phyloP scores from a whole-genome alignment of 768 basidiomycete species.

The Suillus clintonianus region DNA sequence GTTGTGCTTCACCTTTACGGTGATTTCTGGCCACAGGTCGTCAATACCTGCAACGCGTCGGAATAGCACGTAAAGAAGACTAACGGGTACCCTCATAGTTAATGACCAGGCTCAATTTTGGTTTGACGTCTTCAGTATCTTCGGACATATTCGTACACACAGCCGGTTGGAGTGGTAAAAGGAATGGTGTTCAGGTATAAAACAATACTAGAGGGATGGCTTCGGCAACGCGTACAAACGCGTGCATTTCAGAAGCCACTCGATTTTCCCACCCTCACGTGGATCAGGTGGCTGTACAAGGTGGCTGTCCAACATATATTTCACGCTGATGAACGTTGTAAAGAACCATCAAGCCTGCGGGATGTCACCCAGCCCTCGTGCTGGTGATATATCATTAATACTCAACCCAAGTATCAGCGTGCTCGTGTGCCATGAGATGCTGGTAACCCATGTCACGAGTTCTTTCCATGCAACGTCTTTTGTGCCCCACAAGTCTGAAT shows the following conservation, averaged over 20 bases:
- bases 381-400: background rate
- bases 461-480: too few relatives aligned
- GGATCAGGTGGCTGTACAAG: background rate
- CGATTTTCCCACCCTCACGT: conserved; percentile 3
- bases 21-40: conserved; percentile 46
- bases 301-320: too few relatives aligned
- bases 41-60: conserved; percentile 8
- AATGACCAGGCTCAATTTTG: conserved; percentile 66
- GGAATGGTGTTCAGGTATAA: background rate
- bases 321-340: background rate
- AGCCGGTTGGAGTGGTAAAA: background rate
- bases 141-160: conserved; percentile 24
- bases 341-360: background rate
- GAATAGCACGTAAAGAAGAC: conserved; percentile 13
- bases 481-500: too few relatives aligned
- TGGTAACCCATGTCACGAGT: too few relatives aligned
- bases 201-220: background rate
- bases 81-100: conserved; percentile 56
- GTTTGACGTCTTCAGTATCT: conserved; percentile 58
- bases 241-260: conserved; percentile 8
- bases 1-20: conserved; percentile 64
- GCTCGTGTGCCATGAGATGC: background rate
- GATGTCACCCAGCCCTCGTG: background rate
- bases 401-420: background rate
- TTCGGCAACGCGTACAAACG: conserved; percentile 16